Conservation (phyloP, 495 filamentous ascomycete species). For the Emericellopsis terricola region DNA sequence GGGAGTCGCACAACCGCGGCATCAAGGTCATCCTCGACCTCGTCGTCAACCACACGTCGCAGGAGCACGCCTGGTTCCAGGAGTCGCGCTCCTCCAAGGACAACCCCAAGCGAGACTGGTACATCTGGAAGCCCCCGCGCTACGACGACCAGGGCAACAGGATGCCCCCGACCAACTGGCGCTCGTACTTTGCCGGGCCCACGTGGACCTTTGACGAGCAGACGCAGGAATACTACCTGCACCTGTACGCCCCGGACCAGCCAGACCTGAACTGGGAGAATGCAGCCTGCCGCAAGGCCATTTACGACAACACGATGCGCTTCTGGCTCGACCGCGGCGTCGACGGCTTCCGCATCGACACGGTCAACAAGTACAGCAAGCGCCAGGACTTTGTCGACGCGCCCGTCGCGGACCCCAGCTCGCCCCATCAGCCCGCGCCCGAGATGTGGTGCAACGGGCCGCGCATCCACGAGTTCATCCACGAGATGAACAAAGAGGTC, state of each 20-base stretch:
- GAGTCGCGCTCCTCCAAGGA: conserved; percentile 42
- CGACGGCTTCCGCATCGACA: conserved; percentile 54
- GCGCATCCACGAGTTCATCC: conserved; percentile 40
- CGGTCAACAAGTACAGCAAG: conserved; percentile 41
- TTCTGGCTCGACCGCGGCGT: conserved; percentile 57
- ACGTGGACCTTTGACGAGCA: conserved; percentile 49
- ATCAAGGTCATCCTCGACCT: conserved; percentile 61
- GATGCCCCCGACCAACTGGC: conserved; percentile 55
- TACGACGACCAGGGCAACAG: conserved; percentile 39
- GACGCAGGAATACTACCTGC: conserved; percentile 52
- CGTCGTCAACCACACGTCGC: conserved; percentile 67
- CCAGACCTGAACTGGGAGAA: conserved; percentile 68
- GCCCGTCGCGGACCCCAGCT: conserved; percentile 23
- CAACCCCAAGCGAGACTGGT: conserved; percentile 50
- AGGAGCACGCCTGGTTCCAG: conserved; percentile 60
- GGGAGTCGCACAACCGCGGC: conserved; percentile 23
- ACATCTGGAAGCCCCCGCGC: conserved; percentile 49
- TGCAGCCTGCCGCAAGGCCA: conserved; percentile 37
- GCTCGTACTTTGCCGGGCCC: conserved; percentile 33
- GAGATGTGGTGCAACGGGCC: conserved; percentile 40
- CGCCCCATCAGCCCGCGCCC: conserved; percentile 20
- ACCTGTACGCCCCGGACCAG: conserved; percentile 44
- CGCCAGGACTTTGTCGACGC: conserved; percentile 37
- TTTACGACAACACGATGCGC: conserved; percentile 42
- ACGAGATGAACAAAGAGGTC: conserved; percentile 33